Percentiles rank a stretch among this genome's conserved stretches.
Evolutionary conservation across 1,284 basidiomycete species (phyloP).

Genomic region (Farysia itapuensis): DNA sequence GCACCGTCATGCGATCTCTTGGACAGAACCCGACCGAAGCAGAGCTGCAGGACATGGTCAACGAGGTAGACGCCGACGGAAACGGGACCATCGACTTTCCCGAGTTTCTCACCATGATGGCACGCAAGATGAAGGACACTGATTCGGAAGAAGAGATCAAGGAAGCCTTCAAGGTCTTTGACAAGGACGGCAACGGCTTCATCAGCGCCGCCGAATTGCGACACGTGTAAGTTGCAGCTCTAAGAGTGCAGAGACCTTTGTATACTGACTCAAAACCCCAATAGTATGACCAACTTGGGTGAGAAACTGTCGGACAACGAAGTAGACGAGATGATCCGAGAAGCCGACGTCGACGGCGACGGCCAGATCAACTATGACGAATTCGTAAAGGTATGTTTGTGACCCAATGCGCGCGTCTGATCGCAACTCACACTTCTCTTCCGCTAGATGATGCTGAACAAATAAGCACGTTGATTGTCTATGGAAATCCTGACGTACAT

Average conservation of each 20-base stretch:
- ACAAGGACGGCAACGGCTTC: slow-evolving; percentile 70
- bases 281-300: slow-evolving; percentile 58
- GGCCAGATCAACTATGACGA: slow-evolving; percentile 73
- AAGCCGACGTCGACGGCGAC: slow-evolving; percentile 93
- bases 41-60: slow-evolving; percentile 89
- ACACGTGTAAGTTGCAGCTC: slow-evolving; percentile 52
- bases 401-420: background rate
- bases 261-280: background rate
- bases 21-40: slow-evolving; percentile 96
- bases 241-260: background rate
- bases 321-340: slow-evolving; percentile 97
- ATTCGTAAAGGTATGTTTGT: slow-evolving; percentile 63
- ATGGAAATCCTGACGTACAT: background rate
- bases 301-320: slow-evolving; percentile 91
- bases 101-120: slow-evolving; percentile 92
- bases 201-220: slow-evolving; percentile 70
- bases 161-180: slow-evolving; percentile 71
- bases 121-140: slow-evolving; percentile 90
- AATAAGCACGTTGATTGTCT: slow-evolving; percentile 23
- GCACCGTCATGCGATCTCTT: slow-evolving; percentile 93
- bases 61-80: slow-evolving; percentile 65
- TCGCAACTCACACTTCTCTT: background rate
- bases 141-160: slow-evolving; percentile 74
- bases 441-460: slow-evolving; percentile 56
- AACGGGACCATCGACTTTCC: slow-evolving; percentile 93